A percentile compares a stretch with the other conserved stretches of the same genome.
Evolutionary conservation across 2,329 filamentous ascomycete genomes (phyloP).

Genomic region (Stenocarpella maydis): DNA sequence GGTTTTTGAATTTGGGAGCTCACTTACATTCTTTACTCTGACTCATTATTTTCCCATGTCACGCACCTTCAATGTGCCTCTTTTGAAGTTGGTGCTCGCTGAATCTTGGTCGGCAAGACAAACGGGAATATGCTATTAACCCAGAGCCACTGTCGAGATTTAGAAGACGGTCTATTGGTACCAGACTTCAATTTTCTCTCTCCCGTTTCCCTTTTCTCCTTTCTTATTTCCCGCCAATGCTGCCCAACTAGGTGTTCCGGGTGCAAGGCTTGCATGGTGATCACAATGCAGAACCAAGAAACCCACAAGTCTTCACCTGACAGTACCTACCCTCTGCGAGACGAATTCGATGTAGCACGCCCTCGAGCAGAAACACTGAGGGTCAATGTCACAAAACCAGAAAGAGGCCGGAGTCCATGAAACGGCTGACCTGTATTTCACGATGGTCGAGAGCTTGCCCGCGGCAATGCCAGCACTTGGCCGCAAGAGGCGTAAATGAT

Average conservation of each 20-base stretch:
- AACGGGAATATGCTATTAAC: neutral
- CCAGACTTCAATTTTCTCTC: neutral
- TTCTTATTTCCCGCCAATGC: too few relatives aligned
- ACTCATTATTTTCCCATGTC: too few relatives aligned
- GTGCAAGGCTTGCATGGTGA: neutral
- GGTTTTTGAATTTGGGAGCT: too few relatives aligned
- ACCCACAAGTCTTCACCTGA: neutral
- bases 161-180: neutral
- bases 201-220: too few relatives aligned
- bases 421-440: neutral
- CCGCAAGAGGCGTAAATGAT: too few relatives aligned
- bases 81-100: too few relatives aligned
- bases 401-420: neutral
- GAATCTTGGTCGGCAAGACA: neutral
- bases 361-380: neutral
- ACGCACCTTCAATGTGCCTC: neutral
- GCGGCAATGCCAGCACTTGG: neutral
- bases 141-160: too few relatives aligned
- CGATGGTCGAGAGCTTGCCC: rapidly evolving
- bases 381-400: neutral
- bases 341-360: neutral
- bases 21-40: too few relatives aligned
- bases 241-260: neutral
- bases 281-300: neutral
- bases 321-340: too few relatives aligned